These are phyloP conservation scores for Apiospora saccharicola DNA, from an alignment of 2,329 filamentous ascomycete species.

Conservation along the genomic window DNA sequence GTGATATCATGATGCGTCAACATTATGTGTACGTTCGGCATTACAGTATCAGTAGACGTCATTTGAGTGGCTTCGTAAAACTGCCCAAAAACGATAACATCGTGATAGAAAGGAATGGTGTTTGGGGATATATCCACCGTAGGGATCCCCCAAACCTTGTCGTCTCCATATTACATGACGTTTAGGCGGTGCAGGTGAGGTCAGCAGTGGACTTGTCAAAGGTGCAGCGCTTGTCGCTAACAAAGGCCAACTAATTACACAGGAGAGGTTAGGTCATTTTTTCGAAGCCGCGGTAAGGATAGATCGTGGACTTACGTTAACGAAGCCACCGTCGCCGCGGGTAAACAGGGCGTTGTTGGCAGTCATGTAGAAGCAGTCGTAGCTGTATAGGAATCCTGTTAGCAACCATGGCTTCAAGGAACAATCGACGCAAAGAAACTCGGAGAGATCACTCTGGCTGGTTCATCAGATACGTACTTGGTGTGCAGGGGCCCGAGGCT, in stretches of 20 bases:
- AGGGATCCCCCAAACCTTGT: background rate
- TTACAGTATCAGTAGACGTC: background rate
- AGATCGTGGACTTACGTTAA: conserved; percentile 4
- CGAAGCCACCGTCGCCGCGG: conserved; percentile 23
- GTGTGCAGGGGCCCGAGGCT: conserved; percentile 6
- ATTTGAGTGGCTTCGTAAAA: too few relatives aligned
- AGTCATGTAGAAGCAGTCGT: conserved; percentile 25
- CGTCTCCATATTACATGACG: too few relatives aligned
- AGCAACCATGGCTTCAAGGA: background rate
- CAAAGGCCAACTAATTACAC: background rate
- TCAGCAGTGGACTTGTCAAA: conserved; percentile 12
- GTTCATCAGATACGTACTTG: background rate
- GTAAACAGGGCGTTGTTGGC: conserved; percentile 20
- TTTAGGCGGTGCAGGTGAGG: conserved; percentile 10
- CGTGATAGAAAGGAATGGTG: background rate
- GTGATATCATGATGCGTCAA: background rate
- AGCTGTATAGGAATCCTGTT: background rate
- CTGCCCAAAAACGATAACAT: background rate
- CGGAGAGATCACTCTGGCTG: too few relatives aligned
- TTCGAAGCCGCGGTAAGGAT: too few relatives aligned
- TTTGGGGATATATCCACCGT: background rate
- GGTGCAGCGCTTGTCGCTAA: conserved; percentile 19
- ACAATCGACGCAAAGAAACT: too few relatives aligned
- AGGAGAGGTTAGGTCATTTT: background rate
- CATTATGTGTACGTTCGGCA: background rate